Evolutionary conservation across 129 eudicot species (phyloP).

Genomic region (Heracleum sosnowskyi): DNA sequence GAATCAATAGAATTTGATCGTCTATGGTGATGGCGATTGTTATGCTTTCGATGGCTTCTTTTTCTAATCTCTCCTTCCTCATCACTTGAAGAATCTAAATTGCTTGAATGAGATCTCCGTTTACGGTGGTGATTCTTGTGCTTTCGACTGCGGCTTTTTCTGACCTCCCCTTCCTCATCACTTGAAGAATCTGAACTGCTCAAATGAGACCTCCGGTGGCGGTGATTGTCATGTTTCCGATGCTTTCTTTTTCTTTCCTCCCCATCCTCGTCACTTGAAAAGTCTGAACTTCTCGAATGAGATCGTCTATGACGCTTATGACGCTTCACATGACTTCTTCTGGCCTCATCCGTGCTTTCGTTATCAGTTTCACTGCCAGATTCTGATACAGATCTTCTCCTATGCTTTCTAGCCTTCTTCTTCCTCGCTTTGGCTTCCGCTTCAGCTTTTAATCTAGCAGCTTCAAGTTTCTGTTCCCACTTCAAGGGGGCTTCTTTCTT

Average conservation of each 20-base stretch:
- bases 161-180: conserved; percentile 30
- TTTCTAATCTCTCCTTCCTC: conserved; percentile 29
- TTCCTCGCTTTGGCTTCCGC: conserved; percentile 75
- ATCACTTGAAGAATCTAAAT: conserved; percentile 37
- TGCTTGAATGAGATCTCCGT: conserved; percentile 18
- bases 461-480: conserved; percentile 99
- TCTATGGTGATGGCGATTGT: conserved; percentile 15
- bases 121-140: conserved; percentile 25
- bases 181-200: conserved; percentile 38
- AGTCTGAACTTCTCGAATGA: conserved; percentile 33
- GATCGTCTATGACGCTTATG: conserved; percentile 24
- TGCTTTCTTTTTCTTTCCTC: conserved; percentile 28
- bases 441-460: conserved; percentile 58
- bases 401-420: conserved; percentile 49
- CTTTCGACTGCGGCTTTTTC: conserved; percentile 29
- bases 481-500: conserved; percentile 90
- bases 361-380: conserved; percentile 43
- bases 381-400: conserved; percentile 56
- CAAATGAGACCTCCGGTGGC: conserved; percentile 13
- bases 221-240: conserved; percentile 31
- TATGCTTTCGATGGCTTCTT: conserved; percentile 13
- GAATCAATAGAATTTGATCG: conserved; percentile 27
- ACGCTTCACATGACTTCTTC: conserved; percentile 34
- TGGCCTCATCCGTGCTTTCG: conserved; percentile 35
- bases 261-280: conserved; percentile 38